phyloP scores from a whole-genome alignment of 2,329 filamentous ascomycete genomes.

The Paecilomyces sp. region DNA sequence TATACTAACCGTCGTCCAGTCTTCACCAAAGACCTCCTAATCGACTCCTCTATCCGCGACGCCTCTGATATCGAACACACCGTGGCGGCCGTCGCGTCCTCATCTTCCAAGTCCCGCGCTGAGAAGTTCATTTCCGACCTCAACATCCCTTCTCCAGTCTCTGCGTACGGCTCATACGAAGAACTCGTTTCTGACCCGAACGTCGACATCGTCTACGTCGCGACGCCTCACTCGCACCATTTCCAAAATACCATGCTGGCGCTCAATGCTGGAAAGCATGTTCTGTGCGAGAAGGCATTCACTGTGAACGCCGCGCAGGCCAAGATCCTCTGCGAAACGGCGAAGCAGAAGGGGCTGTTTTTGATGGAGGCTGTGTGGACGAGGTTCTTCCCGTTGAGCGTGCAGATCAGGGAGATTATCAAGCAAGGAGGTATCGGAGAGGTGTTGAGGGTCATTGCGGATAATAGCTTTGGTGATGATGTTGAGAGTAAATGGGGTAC shows the following conservation, averaged over 20 bases:
- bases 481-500: slow-evolving; percentile 54
- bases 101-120: slow-evolving; percentile 62
- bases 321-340: slow-evolving; percentile 63
- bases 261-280: slow-evolving; percentile 75
- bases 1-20: slow-evolving; percentile 19
- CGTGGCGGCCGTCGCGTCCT: slow-evolving; percentile 73
- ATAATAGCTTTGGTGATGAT: slow-evolving; percentile 57
- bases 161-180: slow-evolving; percentile 72
- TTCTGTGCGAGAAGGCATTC: slow-evolving; percentile 86
- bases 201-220: slow-evolving; percentile 81
- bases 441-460: slow-evolving; percentile 50
- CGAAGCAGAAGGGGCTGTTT: slow-evolving; percentile 65
- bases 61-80: slow-evolving; percentile 69
- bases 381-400: slow-evolving; percentile 75
- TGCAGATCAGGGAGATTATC: slow-evolving; percentile 54
- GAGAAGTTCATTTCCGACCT: slow-evolving; percentile 65
- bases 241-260: slow-evolving; percentile 87
- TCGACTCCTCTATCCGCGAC: slow-evolving; percentile 61
- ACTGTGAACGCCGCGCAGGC: slow-evolving; percentile 76
- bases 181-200: slow-evolving; percentile 72
- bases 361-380: slow-evolving; percentile 90
- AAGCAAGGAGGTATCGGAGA: slow-evolving; percentile 55
- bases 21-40: slow-evolving; percentile 72
- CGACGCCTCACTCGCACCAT: slow-evolving; percentile 86
- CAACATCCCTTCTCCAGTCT: slow-evolving; percentile 59